These are phyloP conservation scores for Orobanche coerulescens DNA, from an alignment of 257 asterid species.

Conservation along the genomic window DNA sequence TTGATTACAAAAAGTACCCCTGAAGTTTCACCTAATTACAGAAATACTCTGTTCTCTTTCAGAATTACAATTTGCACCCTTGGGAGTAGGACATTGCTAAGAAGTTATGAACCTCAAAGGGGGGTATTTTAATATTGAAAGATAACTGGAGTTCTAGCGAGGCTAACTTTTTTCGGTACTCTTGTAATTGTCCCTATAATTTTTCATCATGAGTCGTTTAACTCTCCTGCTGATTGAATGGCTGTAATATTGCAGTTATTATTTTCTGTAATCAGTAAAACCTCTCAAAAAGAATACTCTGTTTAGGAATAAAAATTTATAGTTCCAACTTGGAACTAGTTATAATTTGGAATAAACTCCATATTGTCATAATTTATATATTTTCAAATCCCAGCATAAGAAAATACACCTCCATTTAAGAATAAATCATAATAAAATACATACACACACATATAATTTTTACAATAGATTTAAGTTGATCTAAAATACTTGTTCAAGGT, in stretches of 20 bases:
- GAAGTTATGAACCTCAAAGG: too few relatives aligned
- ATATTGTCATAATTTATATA: too few relatives aligned
- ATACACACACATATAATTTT: too few relatives aligned
- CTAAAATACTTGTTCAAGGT: too few relatives aligned
- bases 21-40: not conserved
- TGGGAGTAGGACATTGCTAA: too few relatives aligned
- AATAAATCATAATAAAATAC: too few relatives aligned
- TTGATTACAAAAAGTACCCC: not conserved
- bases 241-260: slow-evolving; percentile 46
- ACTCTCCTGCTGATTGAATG: slow-evolving; percentile 10
- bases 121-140: not conserved
- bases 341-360: too few relatives aligned
- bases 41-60: not conserved
- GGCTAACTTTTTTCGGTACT: not conserved
- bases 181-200: not conserved
- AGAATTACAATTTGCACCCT: not conserved
- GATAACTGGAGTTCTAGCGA: not conserved
- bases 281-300: not conserved
- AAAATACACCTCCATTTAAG: not conserved
- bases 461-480: too few relatives aligned
- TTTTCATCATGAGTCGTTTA: not conserved
- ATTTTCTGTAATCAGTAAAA: slow-evolving; percentile 64
- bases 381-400: too few relatives aligned
- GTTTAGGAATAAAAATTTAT: too few relatives aligned
- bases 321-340: too few relatives aligned